Evolutionary conservation across 176 grass and related monocot species (phyloP), one percentile per base, ranked within the genome.

Genomic region (Rhynchospora breviuscula): DNA sequence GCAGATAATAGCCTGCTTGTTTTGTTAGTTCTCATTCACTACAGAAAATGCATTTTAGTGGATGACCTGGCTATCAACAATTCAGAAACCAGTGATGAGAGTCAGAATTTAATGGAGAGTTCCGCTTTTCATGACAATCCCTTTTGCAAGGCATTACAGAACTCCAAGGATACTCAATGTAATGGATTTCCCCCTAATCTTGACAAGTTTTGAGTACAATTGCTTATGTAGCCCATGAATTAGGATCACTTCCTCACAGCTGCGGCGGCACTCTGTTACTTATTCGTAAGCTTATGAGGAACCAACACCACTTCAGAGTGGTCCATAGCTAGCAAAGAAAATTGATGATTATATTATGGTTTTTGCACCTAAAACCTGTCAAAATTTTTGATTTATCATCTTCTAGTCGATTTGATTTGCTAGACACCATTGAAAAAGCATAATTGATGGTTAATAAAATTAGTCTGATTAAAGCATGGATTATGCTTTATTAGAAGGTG

Each of bases 131-230:
- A 90, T 87, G 93, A 99, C 11, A 99, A 99, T 17, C 93, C 93
- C 63, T 99, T 93, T 80, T 93, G 89, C 91, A 99, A 91, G 91
- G 91, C 91, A 10, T 75, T 99, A 80, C 90, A 89, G 83, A 99
- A 86, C 88, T 83, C 93, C 21, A 95, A 90, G 81, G 91, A 99
- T 77, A 93, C 83, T 78, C 88, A 99, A 66, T 99, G 96, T 99
- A 90, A 98, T 89, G 67, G 2, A 23, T 80, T 13, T n/a, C n/a
- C 40, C 31, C 53, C 12, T 18, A 81, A 63, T 81, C 2, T 81
- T 48, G 17, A 63, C 73, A 56, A 81, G 12, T 54, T 40, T 82
- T 6, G 12, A 82, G 57, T 12, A 67, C 4, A 51, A 80, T 61
- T 82, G 59, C 63, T 48, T 82, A 10, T 82, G 66, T 60, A 44